Evolutionary conservation across 257 asterid species (phyloP), one percentile per base, ranked within the genome.

Genomic region (Linderniella brevidens): DNA sequence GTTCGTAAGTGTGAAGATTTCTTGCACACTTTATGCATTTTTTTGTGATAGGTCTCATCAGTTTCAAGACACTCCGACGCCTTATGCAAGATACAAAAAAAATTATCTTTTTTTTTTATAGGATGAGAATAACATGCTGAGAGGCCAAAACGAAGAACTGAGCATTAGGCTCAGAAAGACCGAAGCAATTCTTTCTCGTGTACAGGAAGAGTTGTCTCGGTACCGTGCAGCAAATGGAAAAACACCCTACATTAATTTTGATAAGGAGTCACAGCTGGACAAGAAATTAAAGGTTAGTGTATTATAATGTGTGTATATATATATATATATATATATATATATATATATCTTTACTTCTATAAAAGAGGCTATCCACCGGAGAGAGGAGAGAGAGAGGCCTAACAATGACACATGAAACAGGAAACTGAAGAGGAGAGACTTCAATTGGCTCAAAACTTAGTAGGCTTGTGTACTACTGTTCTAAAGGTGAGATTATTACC

Each of bases 111-210:
- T 49, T 50, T 59, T 35, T 17, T 48, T 53, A 37, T 60, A 90
- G 99, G 99, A 90, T 48, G 99, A 90, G 53, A 90, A 90, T 69
- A 85, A 75, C 56, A 62, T 65, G 46, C 59, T 90, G 66, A 75
- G 76, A 69, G 46, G 64, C 61, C 88, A 73, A 68, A 90, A 90
- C 37, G 93, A 85, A 57, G 93, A 79, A 43, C 94, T 90, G 43
- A 56, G 77, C 66, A 16, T 54, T 50, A 90, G 71, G 73, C 78
- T 90, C 68, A 68, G 64, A 32, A 73, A 65, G 58, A 63, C 81
- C 0, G 99, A 85, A 51, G 69, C 78, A 43, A 67, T 77, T 61
- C 79, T 90, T 61, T 53, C 72, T 36, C 79, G 94, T 37, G 88
- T 81, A 54, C 69, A 77, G 68, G 87, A 85, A 49, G 99, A 90